Conservation (phyloP, 768 basidiomycete genomes). For the Agrocybe pediades region DNA sequence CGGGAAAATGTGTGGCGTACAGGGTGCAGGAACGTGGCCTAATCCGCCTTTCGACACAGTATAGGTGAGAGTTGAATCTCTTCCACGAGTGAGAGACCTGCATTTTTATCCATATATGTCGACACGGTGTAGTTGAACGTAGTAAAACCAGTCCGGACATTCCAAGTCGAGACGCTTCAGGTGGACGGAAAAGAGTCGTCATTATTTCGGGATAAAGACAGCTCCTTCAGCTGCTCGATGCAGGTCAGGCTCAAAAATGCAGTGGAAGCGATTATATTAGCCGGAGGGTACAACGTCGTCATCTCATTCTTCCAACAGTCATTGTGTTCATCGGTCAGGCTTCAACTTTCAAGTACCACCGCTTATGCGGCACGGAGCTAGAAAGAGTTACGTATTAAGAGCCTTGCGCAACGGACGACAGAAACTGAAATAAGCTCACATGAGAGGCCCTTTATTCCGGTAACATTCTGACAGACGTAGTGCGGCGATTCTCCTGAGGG, state of each 20-base stretch:
- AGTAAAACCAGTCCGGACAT: neutral
- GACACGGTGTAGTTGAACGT: too few relatives aligned
- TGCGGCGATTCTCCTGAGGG: neutral
- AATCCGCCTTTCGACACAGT: too few relatives aligned
- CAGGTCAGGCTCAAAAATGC: neutral
- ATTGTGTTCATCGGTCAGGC: too few relatives aligned
- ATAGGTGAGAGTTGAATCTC: too few relatives aligned
- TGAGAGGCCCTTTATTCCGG: neutral
- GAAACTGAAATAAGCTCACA: neutral
- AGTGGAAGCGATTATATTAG: neutral
- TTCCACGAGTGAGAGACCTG: neutral
- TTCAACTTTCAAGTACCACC: neutral
- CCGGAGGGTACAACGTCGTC: neutral
- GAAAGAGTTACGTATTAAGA: neutral
- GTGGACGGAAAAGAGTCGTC: conserved; percentile 1
- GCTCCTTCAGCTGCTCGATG: neutral
- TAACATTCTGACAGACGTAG: conserved; percentile 1
- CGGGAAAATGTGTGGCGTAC: neutral
- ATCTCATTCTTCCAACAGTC: too few relatives aligned
- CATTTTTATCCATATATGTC: too few relatives aligned
- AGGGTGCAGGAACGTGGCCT: neutral
- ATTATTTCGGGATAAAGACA: neutral
- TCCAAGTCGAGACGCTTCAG: neutral
- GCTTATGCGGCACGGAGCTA: neutral
- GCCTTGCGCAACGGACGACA: neutral